Conservation (phyloP, 768 basidiomycete species). For the Russula brevipes region DNA sequence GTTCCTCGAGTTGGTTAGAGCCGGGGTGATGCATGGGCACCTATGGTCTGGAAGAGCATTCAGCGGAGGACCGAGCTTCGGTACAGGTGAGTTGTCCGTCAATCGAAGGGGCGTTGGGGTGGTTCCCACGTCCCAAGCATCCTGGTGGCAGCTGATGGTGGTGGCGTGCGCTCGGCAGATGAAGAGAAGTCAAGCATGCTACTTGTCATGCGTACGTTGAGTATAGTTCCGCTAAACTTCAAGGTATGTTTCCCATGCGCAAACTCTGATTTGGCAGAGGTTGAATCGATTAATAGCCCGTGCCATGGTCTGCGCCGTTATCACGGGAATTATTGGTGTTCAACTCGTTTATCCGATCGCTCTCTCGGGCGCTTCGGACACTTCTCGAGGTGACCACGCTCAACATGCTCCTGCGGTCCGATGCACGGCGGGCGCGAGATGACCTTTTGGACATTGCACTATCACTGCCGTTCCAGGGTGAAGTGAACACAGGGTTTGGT, state of each 20-base stretch:
- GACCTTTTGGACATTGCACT: conserved; percentile 90
- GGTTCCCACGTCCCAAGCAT: conserved; percentile 27
- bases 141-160: conserved; percentile 18
- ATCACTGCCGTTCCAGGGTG: conserved; percentile 89
- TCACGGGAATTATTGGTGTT: conserved; percentile 96
- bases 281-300: conserved; percentile 45
- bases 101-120: conserved; percentile 20
- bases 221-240: conserved; percentile 92
- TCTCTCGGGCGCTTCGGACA: conserved; percentile 85
- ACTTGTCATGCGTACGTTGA: conserved; percentile 92
- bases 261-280: conserved; percentile 1
- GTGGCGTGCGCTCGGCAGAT: conserved; percentile 42
- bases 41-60: conserved; percentile 84
- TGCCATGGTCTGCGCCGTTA: conserved; percentile 92
- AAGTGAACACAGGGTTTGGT: conserved; percentile 97
- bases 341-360: conserved; percentile 92
- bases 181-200: conserved; percentile 94
- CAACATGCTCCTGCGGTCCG: conserved; percentile 88
- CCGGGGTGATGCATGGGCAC: conserved; percentile 95
- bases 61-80: conserved; percentile 94
- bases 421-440: conserved; percentile 81
- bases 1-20: conserved; percentile 90
- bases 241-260: conserved; percentile 51
- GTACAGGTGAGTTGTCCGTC: conserved; percentile 55
- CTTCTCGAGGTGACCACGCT: conserved; percentile 86